These are phyloP conservation scores for Dryadomyces sulphureus DNA, from an alignment of 2,329 filamentous ascomycete species.

Conservation along the genomic window DNA sequence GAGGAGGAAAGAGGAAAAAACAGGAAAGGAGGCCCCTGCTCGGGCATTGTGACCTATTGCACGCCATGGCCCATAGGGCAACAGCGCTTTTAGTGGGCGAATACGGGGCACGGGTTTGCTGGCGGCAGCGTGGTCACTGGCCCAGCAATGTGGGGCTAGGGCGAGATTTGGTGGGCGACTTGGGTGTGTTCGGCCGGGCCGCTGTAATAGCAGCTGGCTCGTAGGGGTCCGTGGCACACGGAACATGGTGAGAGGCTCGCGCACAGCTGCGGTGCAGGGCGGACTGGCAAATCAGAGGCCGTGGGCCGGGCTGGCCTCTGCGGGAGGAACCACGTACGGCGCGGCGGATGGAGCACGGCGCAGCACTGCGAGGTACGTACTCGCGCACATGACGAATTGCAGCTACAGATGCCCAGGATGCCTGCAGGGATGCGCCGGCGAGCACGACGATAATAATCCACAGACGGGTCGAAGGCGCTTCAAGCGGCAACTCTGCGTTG, in stretches of 20 bases:
- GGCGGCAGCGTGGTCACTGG: neutral
- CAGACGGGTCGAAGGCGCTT: neutral
- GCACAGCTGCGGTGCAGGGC: too few species aligned
- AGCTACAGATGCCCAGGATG: neutral
- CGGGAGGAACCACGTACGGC: neutral
- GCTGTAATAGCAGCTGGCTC: too few species aligned
- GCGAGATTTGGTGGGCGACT: conserved; percentile 1
- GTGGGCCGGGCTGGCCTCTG: neutral
- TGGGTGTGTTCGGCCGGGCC: neutral
- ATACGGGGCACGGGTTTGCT: neutral
- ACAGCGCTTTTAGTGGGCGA: neutral
- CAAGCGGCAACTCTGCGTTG: neutral
- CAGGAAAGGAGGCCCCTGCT: neutral
- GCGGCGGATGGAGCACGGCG: too few species aligned
- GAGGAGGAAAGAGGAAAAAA: neutral
- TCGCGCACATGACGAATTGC: too few species aligned
- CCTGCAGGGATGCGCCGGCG: neutral
- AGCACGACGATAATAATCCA: too few species aligned
- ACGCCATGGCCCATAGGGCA: neutral
- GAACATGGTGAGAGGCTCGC: too few species aligned
- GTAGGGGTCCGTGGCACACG: too few species aligned
- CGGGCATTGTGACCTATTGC: neutral
- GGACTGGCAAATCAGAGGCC: neutral
- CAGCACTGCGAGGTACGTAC: too few species aligned
- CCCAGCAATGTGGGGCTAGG: neutral